Evolutionary conservation across 1,284 basidiomycete species (phyloP).

Genomic region (Ceratobasidium sp.): DNA sequence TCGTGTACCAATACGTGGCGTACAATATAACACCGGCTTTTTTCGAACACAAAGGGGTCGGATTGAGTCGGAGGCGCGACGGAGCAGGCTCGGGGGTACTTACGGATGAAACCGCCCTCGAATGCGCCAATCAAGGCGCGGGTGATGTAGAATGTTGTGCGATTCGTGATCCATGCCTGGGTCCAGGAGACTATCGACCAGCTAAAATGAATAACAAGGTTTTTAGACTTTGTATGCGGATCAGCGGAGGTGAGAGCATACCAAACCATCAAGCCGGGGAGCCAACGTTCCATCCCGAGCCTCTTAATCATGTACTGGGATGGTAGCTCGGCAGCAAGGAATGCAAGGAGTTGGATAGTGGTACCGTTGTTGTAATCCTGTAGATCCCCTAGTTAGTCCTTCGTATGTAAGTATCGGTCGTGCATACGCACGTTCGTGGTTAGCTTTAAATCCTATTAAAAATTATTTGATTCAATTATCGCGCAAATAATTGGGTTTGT

Average conservation of each 20-base stretch:
- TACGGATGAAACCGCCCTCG: conserved; percentile 33
- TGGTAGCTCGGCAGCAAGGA: conserved; percentile 23
- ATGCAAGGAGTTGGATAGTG: conserved; percentile 24
- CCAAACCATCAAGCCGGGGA: conserved; percentile 35
- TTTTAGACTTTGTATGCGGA: background rate
- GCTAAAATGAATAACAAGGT: conserved; percentile 17
- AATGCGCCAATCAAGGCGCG: conserved; percentile 38
- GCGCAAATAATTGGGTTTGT: background rate
- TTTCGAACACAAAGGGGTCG: background rate
- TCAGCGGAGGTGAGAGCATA: background rate
- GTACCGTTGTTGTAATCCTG: conserved; percentile 38
- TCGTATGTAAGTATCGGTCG: background rate
- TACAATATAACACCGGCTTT: conserved; percentile 34
- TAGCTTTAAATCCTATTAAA: conserved; percentile 15
- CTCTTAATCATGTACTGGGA: conserved; percentile 38
- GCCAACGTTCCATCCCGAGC: conserved; percentile 37
- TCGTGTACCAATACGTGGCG: conserved; percentile 39
- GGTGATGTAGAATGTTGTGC: conserved; percentile 36
- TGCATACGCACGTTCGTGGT: conserved; percentile 16
- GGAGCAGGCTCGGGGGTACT: background rate
- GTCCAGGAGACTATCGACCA: conserved; percentile 37
- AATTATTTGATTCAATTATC: background rate
- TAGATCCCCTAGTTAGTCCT: background rate
- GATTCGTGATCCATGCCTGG: conserved; percentile 36
- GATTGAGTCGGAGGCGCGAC: background rate